Conservation (phyloP, 176 grass and related monocot species). For the Neostapfia colusana region DNA sequence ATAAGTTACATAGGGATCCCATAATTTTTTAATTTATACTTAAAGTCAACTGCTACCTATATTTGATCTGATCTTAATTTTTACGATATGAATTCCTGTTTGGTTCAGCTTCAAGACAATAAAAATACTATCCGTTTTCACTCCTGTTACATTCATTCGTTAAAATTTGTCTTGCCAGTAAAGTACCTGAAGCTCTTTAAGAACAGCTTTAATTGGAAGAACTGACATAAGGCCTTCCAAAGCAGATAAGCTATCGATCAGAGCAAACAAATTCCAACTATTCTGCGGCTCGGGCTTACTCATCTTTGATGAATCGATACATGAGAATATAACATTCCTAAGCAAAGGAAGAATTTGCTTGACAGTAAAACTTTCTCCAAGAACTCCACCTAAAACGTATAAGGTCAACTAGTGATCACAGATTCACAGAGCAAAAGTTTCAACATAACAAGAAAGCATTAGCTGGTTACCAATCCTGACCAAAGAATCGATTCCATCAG, state of each 20-base stretch:
- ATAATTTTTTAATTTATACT: constrained; percentile 2
- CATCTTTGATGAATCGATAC: constrained; percentile 57
- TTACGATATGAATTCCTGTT: constrained; percentile 17
- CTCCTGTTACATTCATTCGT: neutral
- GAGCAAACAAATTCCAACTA: constrained; percentile 67
- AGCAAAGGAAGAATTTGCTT: constrained; percentile 84
- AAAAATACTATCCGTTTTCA: constrained; percentile 26
- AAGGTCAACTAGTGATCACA: constrained; percentile 31
- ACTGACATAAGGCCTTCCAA: constrained; percentile 69
- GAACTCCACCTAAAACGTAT: constrained; percentile 62
- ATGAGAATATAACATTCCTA: constrained; percentile 64
- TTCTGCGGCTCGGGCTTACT: constrained; percentile 73
- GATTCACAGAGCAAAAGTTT: constrained; percentile 25
- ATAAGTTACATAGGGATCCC: neutral
- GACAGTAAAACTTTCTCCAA: constrained; percentile 78
- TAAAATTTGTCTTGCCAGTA: constrained; percentile 8
- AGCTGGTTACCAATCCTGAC: constrained; percentile 85
- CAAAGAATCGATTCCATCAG: constrained; percentile 84
- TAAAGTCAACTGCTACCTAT: constrained; percentile 18
- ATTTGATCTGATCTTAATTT: constrained; percentile 15
- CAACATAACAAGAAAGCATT: constrained; percentile 19
- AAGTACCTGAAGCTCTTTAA: constrained; percentile 85
- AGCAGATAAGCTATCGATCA: constrained; percentile 73
- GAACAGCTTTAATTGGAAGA: constrained; percentile 60
- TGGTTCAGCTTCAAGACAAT: constrained; percentile 8